phyloP scores from a whole-genome alignment of 257 asterid species.

The Jacaranda copaia region DNA sequence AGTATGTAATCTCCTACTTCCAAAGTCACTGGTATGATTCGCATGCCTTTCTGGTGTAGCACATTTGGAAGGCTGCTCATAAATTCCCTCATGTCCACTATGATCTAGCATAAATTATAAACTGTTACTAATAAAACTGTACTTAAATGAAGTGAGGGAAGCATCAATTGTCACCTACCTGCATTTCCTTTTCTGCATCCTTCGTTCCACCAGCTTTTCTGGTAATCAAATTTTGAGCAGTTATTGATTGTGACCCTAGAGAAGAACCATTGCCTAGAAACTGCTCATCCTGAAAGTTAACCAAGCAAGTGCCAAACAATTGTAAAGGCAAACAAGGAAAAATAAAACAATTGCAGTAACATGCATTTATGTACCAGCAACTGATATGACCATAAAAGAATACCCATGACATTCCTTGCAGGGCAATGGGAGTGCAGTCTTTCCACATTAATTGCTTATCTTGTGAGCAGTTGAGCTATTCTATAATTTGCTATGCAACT shows the following conservation, averaged over 20 bases:
- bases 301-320: constrained; percentile 34
- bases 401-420: not conserved
- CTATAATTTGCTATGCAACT: not conserved
- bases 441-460: not conserved
- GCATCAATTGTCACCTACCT: constrained; percentile 55
- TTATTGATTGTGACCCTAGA: constrained; percentile 64
- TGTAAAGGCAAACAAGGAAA: constrained; percentile 19
- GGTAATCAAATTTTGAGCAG: constrained; percentile 72
- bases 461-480: not conserved
- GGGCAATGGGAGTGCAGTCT: constrained; percentile 2
- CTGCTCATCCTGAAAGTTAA: constrained; percentile 69
- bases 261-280: constrained; percentile 60
- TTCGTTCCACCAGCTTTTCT: constrained; percentile 97
- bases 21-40: constrained; percentile 86
- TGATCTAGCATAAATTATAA: constrained; percentile 57
- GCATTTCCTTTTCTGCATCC: constrained; percentile 79
- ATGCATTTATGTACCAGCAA: constrained; percentile 17
- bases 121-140: constrained; percentile 5
- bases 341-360: not conserved
- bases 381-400: constrained; percentile 2
- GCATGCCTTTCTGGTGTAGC: constrained; percentile 95
- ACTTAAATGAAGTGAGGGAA: constrained; percentile 22
- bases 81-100: constrained; percentile 99
- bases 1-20: constrained; percentile 97
- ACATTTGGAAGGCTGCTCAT: constrained; percentile 99